These are phyloP conservation scores for Vickermania ingenoplastis DNA, from an alignment of 208 protist species.

Conservation along the genomic window DNA sequence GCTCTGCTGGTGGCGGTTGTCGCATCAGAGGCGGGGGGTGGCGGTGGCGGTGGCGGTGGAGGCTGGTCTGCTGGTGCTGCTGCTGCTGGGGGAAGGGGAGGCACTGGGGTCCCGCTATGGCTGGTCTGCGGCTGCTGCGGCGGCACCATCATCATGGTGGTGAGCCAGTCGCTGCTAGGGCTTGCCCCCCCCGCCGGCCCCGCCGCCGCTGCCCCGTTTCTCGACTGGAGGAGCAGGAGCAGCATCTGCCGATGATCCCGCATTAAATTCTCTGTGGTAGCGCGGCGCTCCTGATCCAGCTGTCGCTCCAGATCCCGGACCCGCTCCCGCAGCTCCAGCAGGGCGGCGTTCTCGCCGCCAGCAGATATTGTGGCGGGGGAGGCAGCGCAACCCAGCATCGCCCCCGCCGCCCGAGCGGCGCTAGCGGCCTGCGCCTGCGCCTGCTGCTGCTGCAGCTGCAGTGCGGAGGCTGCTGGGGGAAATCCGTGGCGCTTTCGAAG, in stretches of 20 bases:
- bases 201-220: no score
- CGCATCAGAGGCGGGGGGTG: not conserved
- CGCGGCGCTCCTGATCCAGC: slow-evolving; percentile 25
- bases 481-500: slow-evolving; percentile 69
- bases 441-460: not conserved
- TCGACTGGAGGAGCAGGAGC: not conserved
- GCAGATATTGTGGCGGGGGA: slow-evolving; percentile 4
- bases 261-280: not conserved
- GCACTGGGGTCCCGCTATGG: slow-evolving; percentile 2
- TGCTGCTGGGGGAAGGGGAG: no score
- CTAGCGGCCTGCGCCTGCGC: slow-evolving; percentile 2
- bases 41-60: slow-evolving; percentile 9
- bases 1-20: no score
- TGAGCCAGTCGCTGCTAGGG: no score
- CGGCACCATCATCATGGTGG: slow-evolving; percentile 59
- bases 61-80: not conserved
- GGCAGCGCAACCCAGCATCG: no score
- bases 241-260: not conserved
- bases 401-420: not conserved
- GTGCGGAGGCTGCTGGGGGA: not conserved
- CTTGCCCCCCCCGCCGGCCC: no score
- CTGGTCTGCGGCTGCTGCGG: slow-evolving; percentile 11
- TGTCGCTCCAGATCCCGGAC: slow-evolving; percentile 40
- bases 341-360: not conserved
- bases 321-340: slow-evolving; percentile 32